phyloP scores from a whole-genome alignment of 1,139 yeast genomes.

The Casaregolazyma suthepensis region DNA sequence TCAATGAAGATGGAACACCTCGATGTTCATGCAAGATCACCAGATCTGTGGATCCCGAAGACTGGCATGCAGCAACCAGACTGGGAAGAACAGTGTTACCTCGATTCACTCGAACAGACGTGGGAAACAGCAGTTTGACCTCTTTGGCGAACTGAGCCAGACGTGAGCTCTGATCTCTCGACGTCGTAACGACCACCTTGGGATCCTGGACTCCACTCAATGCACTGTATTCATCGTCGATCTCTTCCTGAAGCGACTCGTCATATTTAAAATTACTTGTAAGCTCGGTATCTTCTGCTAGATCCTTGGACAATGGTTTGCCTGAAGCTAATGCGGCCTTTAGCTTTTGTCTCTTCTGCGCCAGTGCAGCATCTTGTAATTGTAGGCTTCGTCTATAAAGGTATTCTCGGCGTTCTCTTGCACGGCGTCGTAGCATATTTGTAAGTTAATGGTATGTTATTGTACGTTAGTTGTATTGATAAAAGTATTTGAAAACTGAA shows the following conservation, averaged over 20 bases:
- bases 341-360: conserved; percentile 79
- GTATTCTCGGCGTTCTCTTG: conserved; percentile 92
- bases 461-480: too few species aligned
- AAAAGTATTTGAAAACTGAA: too few species aligned
- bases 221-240: conserved; percentile 88
- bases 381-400: conserved; percentile 83
- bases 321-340: conserved; percentile 89
- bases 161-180: conserved; percentile 83
- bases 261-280: conserved; percentile 82
- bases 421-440: conserved; percentile 76
- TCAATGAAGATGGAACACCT: conserved; percentile 94
- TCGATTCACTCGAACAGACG: conserved; percentile 80
- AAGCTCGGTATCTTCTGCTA: conserved; percentile 78
- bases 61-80: conserved; percentile 76
- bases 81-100: conserved; percentile 88
- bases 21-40: conserved; percentile 90
- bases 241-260: conserved; percentile 49
- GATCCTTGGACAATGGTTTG: conserved; percentile 78
- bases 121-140: conserved; percentile 81
- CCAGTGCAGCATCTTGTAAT: conserved; percentile 79
- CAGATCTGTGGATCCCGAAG: conserved; percentile 72
- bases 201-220: conserved; percentile 89
- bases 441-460: background rate
- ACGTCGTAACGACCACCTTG: conserved; percentile 86
- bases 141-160: conserved; percentile 90